phyloP scores from a whole-genome alignment of 495 filamentous ascomycete genomes.

The Neurospora sp. region DNA sequence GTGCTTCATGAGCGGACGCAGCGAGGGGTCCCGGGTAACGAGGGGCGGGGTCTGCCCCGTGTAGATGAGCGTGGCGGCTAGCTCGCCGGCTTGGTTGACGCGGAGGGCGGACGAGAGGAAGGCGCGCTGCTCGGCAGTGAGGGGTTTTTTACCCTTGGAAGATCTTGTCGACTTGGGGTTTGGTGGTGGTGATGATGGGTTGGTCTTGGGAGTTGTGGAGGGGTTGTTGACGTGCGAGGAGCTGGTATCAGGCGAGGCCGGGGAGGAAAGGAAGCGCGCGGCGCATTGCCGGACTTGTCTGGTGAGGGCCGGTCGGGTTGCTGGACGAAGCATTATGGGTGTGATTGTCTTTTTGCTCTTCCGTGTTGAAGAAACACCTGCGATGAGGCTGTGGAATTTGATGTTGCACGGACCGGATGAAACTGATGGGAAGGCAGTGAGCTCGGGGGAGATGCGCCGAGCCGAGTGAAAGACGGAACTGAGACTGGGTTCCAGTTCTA shows the following conservation, averaged over 20 bases:
- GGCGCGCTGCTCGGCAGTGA: slow-evolving; percentile 58
- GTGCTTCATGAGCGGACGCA: slow-evolving; percentile 83
- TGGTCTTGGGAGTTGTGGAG: background rate
- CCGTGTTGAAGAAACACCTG: background rate
- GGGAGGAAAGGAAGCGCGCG: slow-evolving; percentile 1
- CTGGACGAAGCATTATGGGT: background rate
- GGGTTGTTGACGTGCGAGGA: slow-evolving; percentile 1
- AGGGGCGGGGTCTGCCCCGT: slow-evolving; percentile 65
- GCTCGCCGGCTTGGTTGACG: slow-evolving; percentile 85
- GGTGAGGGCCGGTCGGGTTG: background rate
- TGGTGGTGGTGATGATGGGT: background rate
- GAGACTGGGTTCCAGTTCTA: background rate
- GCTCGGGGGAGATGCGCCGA: background rate
- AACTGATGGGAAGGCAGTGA: background rate
- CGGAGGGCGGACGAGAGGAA: slow-evolving; percentile 77
- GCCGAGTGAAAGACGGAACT: background rate
- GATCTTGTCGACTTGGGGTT: slow-evolving; percentile 5
- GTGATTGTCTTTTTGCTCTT: background rate
- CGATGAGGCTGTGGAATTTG: background rate
- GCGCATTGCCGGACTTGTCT: background rate
- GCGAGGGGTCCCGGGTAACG: slow-evolving; percentile 70
- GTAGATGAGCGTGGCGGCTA: slow-evolving; percentile 82
- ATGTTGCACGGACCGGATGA: background rate
- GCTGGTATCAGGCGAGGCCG: slow-evolving; percentile 2
- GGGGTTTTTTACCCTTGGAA: slow-evolving; percentile 36